Conservation (phyloP, 441 rosid genomes). For the Mallotus repandus region DNA sequence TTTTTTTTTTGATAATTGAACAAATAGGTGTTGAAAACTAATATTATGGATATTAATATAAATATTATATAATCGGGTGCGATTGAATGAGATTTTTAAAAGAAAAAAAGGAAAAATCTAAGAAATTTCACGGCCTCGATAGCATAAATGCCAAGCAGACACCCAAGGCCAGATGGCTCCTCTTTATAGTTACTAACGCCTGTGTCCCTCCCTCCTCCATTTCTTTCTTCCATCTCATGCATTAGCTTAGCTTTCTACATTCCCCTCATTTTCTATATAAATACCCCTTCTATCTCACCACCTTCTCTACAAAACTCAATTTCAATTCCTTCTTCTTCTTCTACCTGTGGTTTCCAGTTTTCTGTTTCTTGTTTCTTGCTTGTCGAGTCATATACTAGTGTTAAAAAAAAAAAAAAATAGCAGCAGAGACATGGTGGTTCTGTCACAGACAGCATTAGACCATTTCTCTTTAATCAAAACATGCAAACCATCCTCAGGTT, state of each 20-base stretch:
- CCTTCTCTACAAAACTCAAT: neutral
- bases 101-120: neutral
- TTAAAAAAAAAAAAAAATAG: neutral
- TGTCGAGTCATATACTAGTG: too few relatives aligned
- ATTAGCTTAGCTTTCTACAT: slow-evolving; percentile 17
- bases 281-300: neutral
- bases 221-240: slow-evolving; percentile 15
- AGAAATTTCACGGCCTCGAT: slow-evolving; percentile 21
- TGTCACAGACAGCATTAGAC: slow-evolving; percentile 54
- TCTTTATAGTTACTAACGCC: slow-evolving; percentile 40
- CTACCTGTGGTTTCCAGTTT: neutral
- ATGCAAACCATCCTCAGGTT: slow-evolving; percentile 44
- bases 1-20: too few relatives aligned
- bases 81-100: too few relatives aligned
- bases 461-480: slow-evolving; percentile 51
- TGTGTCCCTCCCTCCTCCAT: slow-evolving; percentile 2
- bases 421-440: slow-evolving; percentile 54
- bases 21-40: too few relatives aligned
- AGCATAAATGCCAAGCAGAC: slow-evolving; percentile 34
- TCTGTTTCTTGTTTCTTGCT: neutral
- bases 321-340: slow-evolving; percentile 2
- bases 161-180: slow-evolving; percentile 35
- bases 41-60: too few relatives aligned
- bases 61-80: neutral
- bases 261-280: slow-evolving; percentile 25